A percentile compares a stretch with the other conserved stretches of the same genome.
Evolutionary conservation across 257 asterid genomes (phyloP).

Genomic region (Fraxinus americana): DNA sequence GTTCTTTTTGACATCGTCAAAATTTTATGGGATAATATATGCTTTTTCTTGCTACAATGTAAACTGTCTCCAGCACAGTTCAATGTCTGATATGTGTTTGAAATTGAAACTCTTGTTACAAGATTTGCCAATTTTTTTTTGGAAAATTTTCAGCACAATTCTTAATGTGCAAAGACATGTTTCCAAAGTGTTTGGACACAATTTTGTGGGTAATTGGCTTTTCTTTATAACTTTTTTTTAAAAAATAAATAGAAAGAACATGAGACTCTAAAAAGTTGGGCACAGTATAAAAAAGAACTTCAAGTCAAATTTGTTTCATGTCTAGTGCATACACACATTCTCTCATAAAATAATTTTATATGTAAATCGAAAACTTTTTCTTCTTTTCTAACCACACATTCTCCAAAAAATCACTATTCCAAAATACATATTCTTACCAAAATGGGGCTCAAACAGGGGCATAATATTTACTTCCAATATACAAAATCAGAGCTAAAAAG

Average conservation of each 20-base stretch:
- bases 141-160: not conserved
- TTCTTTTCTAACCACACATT: no score
- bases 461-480: not conserved
- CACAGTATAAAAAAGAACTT: not conserved
- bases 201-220: not conserved
- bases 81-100: not conserved
- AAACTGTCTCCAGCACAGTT: not conserved
- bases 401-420: no score
- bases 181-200: not conserved
- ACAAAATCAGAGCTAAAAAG: not conserved
- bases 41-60: constrained; percentile 16
- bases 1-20: constrained; percentile 13
- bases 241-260: not conserved
- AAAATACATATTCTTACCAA: no score
- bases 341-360: no score
- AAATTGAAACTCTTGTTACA: not conserved
- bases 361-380: no score
- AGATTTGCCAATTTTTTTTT: not conserved
- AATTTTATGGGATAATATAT: constrained; percentile 2
- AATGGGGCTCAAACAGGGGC: no score
- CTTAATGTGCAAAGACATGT: not conserved
- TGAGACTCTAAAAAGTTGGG: not conserved
- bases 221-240: not conserved
- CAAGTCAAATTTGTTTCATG: not conserved
- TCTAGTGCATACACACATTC: not conserved